Evolutionary conservation across 257 asterid species (phyloP).

Genomic region (Rhazya stricta): DNA sequence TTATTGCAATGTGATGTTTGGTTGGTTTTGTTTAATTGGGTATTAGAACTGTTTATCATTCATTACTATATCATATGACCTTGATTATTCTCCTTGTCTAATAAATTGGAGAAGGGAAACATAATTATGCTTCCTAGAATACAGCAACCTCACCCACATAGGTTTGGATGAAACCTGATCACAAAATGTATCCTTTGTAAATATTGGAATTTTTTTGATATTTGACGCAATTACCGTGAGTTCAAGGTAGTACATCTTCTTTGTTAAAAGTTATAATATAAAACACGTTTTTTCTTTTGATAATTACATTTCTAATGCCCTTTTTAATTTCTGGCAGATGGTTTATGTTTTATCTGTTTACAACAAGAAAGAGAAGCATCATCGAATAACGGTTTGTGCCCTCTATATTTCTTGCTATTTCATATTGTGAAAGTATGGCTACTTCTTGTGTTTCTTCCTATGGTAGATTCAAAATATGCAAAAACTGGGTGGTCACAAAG

Average conservation of each 20-base stretch:
- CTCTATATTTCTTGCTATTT: constrained; percentile 16
- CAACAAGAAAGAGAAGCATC: constrained; percentile 72
- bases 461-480: not conserved
- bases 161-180: not conserved
- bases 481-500: not conserved
- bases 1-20: not conserved
- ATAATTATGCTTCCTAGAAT: not conserved
- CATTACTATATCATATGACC: not conserved
- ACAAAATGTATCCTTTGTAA: not conserved
- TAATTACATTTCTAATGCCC: constrained; percentile 16
- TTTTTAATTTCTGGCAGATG: constrained; percentile 55
- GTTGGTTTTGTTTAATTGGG: not conserved
- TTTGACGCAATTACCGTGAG: not conserved
- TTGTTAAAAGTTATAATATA: not conserved
- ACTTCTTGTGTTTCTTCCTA: not conserved
- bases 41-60: not conserved
- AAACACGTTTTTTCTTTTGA: constrained; percentile 17
- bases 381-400: constrained; percentile 58
- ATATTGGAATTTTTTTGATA: not conserved
- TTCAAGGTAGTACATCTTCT: not conserved
- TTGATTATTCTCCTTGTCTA: not conserved
- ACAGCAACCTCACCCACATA: not conserved
- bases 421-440: not conserved
- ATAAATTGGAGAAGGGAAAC: not conserved
- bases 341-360: constrained; percentile 81